Percentiles rank a stretch among this genome's conserved stretches.
Evolutionary conservation across 2,329 filamentous ascomycete species (phyloP).

Genomic region (Exophiala spinifera): DNA sequence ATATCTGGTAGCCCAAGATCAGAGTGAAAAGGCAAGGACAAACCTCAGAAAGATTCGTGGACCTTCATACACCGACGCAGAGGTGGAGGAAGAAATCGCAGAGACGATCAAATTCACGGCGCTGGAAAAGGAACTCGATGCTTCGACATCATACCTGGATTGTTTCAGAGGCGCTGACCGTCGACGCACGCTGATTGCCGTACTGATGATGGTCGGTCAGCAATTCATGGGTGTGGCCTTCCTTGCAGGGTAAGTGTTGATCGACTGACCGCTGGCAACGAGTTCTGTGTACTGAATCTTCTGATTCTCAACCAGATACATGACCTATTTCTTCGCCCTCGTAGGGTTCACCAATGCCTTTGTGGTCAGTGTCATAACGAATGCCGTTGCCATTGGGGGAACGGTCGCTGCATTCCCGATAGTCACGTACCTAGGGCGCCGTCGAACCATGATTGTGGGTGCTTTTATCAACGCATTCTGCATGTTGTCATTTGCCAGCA

Average conservation of each 20-base stretch:
- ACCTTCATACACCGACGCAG: not conserved
- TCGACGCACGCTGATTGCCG: constrained; percentile 40
- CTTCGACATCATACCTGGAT: constrained; percentile 29
- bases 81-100: not conserved
- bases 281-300: not conserved
- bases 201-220: not conserved
- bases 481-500: constrained; percentile 2
- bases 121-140: constrained; percentile 27
- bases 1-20: too few species aligned
- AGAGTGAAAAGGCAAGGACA: too few species aligned
- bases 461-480: not conserved
- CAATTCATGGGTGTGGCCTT: not conserved
- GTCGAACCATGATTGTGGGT: not conserved
- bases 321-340: constrained; percentile 5
- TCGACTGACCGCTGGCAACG: not conserved
- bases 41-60: too few species aligned
- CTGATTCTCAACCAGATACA: not conserved
- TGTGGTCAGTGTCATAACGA: constrained; percentile 1
- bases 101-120: constrained; percentile 6
- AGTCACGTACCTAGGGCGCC: not conserved
- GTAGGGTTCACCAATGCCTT: constrained; percentile 1
- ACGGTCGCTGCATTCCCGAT: not conserved
- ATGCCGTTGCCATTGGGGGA: not conserved
- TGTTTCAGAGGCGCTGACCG: constrained; percentile 32
- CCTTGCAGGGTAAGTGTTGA: not conserved